phyloP scores from a whole-genome alignment of 345 rosid genomes.

The Theobroma cacao region DNA sequence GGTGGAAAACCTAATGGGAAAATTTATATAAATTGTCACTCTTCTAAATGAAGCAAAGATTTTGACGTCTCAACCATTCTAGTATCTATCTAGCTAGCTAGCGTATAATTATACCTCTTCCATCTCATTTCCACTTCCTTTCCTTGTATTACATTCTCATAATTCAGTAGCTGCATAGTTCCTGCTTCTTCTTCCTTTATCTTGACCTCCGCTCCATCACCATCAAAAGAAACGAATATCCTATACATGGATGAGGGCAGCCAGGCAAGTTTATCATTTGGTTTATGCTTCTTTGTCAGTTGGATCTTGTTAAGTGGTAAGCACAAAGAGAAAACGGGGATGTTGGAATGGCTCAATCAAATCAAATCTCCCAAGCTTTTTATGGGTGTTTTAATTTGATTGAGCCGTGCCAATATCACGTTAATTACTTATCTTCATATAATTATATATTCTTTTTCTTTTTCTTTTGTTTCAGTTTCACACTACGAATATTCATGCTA shows the following conservation, averaged over 20 bases:
- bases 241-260: neutral
- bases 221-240: neutral
- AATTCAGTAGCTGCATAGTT: neutral
- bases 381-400: slow-evolving; percentile 68
- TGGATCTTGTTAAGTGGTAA: slow-evolving; percentile 12
- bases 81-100: slow-evolving; percentile 5
- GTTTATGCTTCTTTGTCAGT: too few relatives aligned
- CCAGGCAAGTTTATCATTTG: neutral
- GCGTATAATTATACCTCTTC: neutral
- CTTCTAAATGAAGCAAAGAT: slow-evolving; percentile 27
- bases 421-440: neutral
- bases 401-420: slow-evolving; percentile 99
- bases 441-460: neutral
- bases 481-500: neutral
- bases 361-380: slow-evolving; percentile 36
- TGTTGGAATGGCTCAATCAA: slow-evolving; percentile 73
- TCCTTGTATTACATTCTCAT: neutral
- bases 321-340: slow-evolving; percentile 19
- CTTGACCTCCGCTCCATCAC: too few relatives aligned
- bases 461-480: neutral
- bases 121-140: neutral
- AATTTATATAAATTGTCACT: slow-evolving; percentile 12
- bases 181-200: too few relatives aligned
- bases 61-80: slow-evolving; percentile 56
- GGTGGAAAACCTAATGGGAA: slow-evolving; percentile 14